Conservation (phyloP, 495 filamentous ascomycete genomes). For the Tuber microsphaerosporum region DNA sequence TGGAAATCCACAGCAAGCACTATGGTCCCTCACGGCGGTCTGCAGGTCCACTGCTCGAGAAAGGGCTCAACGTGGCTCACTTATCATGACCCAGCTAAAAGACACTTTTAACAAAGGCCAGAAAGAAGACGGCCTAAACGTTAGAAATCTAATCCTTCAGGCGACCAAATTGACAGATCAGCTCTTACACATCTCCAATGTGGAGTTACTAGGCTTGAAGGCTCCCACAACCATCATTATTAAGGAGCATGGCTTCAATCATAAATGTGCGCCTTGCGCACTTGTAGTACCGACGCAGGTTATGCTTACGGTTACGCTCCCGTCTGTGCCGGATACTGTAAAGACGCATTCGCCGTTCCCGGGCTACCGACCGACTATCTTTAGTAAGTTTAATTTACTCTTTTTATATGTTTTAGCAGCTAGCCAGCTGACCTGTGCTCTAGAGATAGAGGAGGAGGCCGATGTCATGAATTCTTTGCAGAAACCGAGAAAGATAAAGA, state of each 20-base stretch:
- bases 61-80: conserved; percentile 50
- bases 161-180: conserved; percentile 79
- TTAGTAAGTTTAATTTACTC: conserved; percentile 42
- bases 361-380: conserved; percentile 48
- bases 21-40: conserved; percentile 85
- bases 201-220: conserved; percentile 53
- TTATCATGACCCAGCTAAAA: conserved; percentile 38
- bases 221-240: conserved; percentile 62
- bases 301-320: conserved; percentile 73
- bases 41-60: conserved; percentile 53
- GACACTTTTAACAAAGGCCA: conserved; percentile 51
- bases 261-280: conserved; percentile 69
- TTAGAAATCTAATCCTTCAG: conserved; percentile 64
- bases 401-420: conserved; percentile 32
- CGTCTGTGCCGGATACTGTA: conserved; percentile 60
- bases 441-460: conserved; percentile 72
- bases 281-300: conserved; percentile 83
- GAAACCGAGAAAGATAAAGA: conserved; percentile 81
- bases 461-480: conserved; percentile 85
- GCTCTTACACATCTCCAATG: conserved; percentile 71
- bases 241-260: conserved; percentile 72
- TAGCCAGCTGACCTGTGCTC: conserved; percentile 43
- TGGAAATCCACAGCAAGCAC: conserved; percentile 76
- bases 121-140: conserved; percentile 48
- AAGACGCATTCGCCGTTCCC: conserved; percentile 78